Evolutionary conservation across 495 filamentous ascomycete species (phyloP), one percentile per base, ranked within the genome.

Genomic region (Talaromyces trachyspermus): DNA sequence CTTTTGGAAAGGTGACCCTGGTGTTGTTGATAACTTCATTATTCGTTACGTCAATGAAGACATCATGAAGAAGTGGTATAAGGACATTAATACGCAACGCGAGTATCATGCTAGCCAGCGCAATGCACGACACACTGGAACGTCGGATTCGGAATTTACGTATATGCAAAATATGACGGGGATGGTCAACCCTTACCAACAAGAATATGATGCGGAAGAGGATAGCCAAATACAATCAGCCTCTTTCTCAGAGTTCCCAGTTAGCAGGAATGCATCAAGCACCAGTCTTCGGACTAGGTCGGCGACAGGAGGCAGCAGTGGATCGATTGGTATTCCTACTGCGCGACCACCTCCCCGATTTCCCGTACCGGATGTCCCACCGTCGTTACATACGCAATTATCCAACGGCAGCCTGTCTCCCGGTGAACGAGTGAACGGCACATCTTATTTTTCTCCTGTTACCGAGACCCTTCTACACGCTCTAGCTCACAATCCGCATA

Each of bases 1-100:
- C 39, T 97, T 88, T 71, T 98, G 92, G 92, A 97, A 92, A 60
- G 94, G 91, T 4, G 92, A 98, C 54, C 87, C 90, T 4, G 86
- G 88, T 0, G 89, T 97, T 5, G 88, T 95, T 11, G 92, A 98
- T 62, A 95, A 92, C 58, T 98, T 98, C 61, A 80, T 90, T 56
- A 94, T 98, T 57, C 83, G 84, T 49, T 97, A 95, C 63, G 71
- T 74, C 22, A 95, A 88, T 49, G 94, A 98, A 64, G 85, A 92
- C 45, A 78, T 70, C 12, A 90, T 97, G 84, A 89, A 84, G 57
- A 92, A 86, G 57, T 98, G 92, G 92, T 82, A 86, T 48, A 62
- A 70, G 49, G 70, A 72, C 46, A 75, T 78, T 38, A 70, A 76
- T 49, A 69, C 51, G 44, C 78, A 74, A 54, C 67, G 66, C 15